These are phyloP conservation scores for Sorghum bicolor DNA, from an alignment of 176 grass and related monocot species.

Conservation along the genomic window DNA sequence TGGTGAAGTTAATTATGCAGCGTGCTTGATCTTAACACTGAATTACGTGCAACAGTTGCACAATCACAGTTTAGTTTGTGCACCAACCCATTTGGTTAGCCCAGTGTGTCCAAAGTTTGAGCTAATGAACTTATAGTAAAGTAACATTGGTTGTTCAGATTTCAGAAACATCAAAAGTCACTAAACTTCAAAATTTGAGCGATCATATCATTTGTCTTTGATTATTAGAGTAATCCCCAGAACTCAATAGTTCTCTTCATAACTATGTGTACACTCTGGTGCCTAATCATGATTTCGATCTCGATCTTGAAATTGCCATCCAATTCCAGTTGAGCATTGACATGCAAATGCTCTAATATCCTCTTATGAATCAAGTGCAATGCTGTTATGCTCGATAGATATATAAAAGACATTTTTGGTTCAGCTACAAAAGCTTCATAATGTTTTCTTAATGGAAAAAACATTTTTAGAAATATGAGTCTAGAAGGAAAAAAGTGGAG, in stretches of 20 bases:
- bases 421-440: neutral
- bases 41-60: neutral
- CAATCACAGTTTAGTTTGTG: neutral
- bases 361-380: neutral
- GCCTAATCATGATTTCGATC: neutral
- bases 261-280: neutral
- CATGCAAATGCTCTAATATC: too few relatives aligned
- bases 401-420: neutral
- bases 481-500: neutral
- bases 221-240: neutral
- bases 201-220: neutral
- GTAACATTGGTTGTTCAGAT: neutral
- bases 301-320: too few relatives aligned
- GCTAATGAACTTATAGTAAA: neutral
- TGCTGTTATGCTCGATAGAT: neutral
- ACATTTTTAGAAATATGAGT: neutral
- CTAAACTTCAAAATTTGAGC: neutral
- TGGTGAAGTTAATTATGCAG: neutral
- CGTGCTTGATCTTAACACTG: neutral
- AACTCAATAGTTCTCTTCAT: neutral
- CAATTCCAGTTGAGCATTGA: too few relatives aligned
- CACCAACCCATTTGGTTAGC: neutral
- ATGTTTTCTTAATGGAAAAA: neutral
- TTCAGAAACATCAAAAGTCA: neutral
- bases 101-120: neutral